Evolutionary conservation across 257 asterid genomes (phyloP).

Genomic region (Solanum arcanum): DNA sequence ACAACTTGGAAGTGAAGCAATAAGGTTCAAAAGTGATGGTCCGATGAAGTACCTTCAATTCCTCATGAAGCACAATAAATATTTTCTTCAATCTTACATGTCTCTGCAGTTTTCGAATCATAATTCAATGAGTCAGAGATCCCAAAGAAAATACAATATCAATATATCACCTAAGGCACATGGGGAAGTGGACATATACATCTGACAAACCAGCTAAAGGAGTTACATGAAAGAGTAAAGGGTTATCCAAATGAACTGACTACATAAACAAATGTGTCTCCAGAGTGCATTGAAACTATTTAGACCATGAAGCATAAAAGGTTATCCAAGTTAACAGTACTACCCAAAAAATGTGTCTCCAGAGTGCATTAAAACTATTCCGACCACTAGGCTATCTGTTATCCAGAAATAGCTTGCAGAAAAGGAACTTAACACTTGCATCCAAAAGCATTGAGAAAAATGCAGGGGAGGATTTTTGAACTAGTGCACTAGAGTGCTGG

Average conservation of each 20-base stretch:
- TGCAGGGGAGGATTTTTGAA: not conserved
- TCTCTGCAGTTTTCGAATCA: conserved; percentile 36
- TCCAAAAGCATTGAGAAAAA: not conserved
- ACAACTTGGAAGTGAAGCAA: not conserved
- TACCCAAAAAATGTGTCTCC: not conserved
- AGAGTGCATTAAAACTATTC: not conserved
- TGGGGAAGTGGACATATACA: not conserved
- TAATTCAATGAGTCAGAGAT: not conserved
- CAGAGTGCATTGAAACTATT: not conserved
- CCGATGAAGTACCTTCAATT: conserved; percentile 43
- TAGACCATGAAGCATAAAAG: not conserved
- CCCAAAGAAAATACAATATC: not conserved
- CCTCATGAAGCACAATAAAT: conserved; percentile 67
- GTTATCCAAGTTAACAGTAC: not conserved
- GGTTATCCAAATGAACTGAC: not conserved
- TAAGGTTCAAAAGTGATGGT: conserved; percentile 4
- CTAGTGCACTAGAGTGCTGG: not conserved
- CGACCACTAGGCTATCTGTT: not conserved
- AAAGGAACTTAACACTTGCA: not conserved
- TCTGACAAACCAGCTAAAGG: not conserved
- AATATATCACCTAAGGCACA: not conserved
- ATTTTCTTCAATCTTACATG: conserved; percentile 68
- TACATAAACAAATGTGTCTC: not conserved
- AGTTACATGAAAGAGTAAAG: not conserved
- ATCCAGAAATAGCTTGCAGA: not conserved